A percentile compares a stretch with the other conserved stretches of the same genome.
Evolutionary conservation across 169 alveolate genomes (phyloP).

Genomic region (Eimeria praecox): DNA sequence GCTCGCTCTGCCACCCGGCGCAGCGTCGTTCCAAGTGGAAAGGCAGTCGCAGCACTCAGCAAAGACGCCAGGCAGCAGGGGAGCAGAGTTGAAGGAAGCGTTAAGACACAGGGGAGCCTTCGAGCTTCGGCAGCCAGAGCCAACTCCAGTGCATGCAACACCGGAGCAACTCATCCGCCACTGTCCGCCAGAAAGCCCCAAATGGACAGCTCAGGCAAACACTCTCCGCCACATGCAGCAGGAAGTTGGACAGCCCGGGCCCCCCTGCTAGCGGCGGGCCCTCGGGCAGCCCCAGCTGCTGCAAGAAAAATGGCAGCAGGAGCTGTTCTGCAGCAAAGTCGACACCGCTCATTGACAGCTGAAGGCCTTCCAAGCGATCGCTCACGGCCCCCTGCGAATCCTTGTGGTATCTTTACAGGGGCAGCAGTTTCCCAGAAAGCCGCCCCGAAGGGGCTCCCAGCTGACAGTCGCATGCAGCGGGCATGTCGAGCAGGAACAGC

Average conservation of each 20-base stretch:
- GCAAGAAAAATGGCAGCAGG: conserved; percentile 12
- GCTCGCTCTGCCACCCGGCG: background rate
- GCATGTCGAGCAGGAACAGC: background rate
- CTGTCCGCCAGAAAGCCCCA: conserved; percentile 3
- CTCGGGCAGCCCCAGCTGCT: conserved; percentile 15
- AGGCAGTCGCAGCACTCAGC: conserved; percentile 10
- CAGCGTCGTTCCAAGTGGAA: conserved; percentile 7
- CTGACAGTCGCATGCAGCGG: conserved; percentile 14
- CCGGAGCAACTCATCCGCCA: background rate
- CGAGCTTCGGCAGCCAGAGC: background rate
- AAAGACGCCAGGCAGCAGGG: background rate
- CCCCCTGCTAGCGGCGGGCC: background rate
- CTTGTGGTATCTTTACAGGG: background rate
- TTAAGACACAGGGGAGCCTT: background rate
- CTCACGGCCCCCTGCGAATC: background rate
- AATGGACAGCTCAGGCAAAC: background rate
- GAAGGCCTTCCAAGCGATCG: background rate
- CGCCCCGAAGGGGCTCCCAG: background rate
- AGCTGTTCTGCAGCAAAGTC: background rate
- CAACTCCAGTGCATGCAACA: background rate
- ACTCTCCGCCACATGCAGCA: background rate
- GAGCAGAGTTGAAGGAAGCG: background rate
- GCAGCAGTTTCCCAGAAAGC: background rate
- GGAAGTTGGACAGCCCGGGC: background rate
- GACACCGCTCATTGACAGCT: conserved; percentile 23